Evolutionary conservation across 306 rosid species (phyloP), one percentile per base, ranked within the genome.

Genomic region (Acmispon strigosus): DNA sequence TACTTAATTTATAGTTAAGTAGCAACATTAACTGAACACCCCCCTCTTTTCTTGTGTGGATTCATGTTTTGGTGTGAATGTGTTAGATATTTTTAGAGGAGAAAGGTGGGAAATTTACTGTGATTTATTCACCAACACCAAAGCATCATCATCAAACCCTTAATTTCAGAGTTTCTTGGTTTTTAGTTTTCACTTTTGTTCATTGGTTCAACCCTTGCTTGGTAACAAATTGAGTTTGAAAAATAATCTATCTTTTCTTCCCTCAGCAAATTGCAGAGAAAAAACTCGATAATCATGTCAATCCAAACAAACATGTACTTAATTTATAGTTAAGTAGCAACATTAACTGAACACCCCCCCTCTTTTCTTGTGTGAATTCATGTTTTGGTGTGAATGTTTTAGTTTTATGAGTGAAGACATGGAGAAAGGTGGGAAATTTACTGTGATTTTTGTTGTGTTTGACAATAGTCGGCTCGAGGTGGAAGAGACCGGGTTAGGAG

Each of bases 401-500:
- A 11, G 55, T 56, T 72, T 50, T 53, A 37, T 36, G 64, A 54
- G 57, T 45, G 54, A 13, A 24, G 13, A 67, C 62, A 22, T 5
- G 42, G 64, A 32, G 29, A 24, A 66, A 66, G 17, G 18, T 64
- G 15, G 37, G 53, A 17, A 47, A 34, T 60, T 72, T 20, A 39
- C 41, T 7, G 27, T 55, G 14, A 14, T 37, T 47, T 75, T 52
- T 66, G 11, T 36, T 55, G 20, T 64, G 57, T 67, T 76, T 72
- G 66, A 22, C 24, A 50, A 75, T 72, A 85, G 89, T 61, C 72
- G 0, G 62, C 51, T 49, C 80, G 84, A 58, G 84, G 86, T 0
- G 89, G 84, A 53, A 82, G 86, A 71, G 86, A 73, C 9, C 78
- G 86, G 29, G n/a, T 61, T 61, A 74, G 84, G 70, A 85, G 84